A percentile compares a stretch with the other conserved stretches of the same genome.
phyloP scores from a whole-genome alignment of 163 green algal genomes.

The Chlorella variabilis region DNA sequence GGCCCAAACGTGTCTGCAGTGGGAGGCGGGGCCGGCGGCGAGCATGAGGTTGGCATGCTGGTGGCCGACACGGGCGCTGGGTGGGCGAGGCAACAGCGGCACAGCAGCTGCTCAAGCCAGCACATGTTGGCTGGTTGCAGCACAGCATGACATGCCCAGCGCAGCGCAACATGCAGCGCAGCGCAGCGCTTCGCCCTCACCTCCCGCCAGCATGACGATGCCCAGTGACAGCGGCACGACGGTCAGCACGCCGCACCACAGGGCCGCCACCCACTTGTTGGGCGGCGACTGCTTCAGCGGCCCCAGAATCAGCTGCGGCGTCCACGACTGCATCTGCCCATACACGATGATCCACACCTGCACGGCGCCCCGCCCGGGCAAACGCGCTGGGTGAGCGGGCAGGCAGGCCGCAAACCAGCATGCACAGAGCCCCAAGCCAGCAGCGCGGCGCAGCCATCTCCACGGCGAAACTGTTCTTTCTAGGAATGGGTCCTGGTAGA shows the following conservation, averaged over 20 bases:
- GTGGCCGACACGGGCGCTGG: too few species aligned
- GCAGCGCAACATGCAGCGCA: too few species aligned
- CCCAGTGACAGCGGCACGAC: constrained; percentile 55
- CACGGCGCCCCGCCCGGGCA: too few species aligned
- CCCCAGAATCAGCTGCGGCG: constrained; percentile 75
- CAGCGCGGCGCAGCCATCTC: too few species aligned
- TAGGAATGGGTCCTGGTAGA: too few species aligned
- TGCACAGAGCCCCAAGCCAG: neutral
- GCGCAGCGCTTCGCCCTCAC: neutral
- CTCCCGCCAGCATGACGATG: constrained; percentile 40
- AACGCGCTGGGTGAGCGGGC: neutral
- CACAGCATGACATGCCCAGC: too few species aligned
- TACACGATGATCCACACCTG: constrained; percentile 34
- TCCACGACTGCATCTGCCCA: constrained; percentile 82
- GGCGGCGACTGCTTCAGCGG: constrained; percentile 79
- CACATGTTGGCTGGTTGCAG: too few species aligned
- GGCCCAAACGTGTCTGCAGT: constrained; percentile 42
- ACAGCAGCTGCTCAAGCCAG: too few species aligned
- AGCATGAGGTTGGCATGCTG: neutral
- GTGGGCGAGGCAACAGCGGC: too few species aligned
- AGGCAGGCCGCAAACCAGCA: neutral
- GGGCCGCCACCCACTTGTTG: constrained; percentile 77
- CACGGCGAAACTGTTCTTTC: too few species aligned
- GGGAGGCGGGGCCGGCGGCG: neutral
- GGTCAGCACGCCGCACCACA: constrained; percentile 76